Evolutionary conservation across 257 asterid genomes (phyloP), one percentile per base, ranked within the genome.

Genomic region (Thymus mandschuricus): DNA sequence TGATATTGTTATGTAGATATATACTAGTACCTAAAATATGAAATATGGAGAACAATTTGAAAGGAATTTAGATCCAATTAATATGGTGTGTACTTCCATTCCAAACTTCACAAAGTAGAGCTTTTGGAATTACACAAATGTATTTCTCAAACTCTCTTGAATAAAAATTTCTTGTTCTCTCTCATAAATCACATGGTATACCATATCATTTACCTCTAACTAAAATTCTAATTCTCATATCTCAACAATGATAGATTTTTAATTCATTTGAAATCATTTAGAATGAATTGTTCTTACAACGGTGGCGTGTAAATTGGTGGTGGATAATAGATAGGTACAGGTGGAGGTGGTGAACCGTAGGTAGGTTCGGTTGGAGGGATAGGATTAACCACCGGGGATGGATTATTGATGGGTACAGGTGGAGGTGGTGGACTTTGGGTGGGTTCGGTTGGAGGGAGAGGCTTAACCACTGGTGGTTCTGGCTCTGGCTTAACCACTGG

Each of bases 341-440:
- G 88, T 44, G 91, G 96, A 60, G 83, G 81, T 63, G 71, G 48
- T 43, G 48, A 10, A 6, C 11, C 8, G 1, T 43, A 44, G 49
- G 9, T 6, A 8, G 49, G 49, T 8, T 61, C 3, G 88, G 87
- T 10, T 33, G 85, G 86, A 8, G 78, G 87, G 12, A 44, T 3
- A 0, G 49, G 49, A 7, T 44, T 44, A 8, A 9, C 49, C 5
- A 44, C 12, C 21, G 68, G 11, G 2, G 49, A 11, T 8, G 49
- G 49, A 8, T 44, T 44, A 11, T 44, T 7, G 49, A 44, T 10
- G 2, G 49, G 49, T 44, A 7, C 21, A 21, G 21, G 21, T 21
- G 21, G 21, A 21, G 21, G 0, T 21, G 21, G 21, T 21, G 21
- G 21, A 21, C 21, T 21, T 21, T 21, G 21, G 21, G 21, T 21